Percentiles rank a stretch among this genome's conserved stretches.
Evolutionary conservation across 441 rosid species (phyloP).

Genomic region (Mallotus repandus): DNA sequence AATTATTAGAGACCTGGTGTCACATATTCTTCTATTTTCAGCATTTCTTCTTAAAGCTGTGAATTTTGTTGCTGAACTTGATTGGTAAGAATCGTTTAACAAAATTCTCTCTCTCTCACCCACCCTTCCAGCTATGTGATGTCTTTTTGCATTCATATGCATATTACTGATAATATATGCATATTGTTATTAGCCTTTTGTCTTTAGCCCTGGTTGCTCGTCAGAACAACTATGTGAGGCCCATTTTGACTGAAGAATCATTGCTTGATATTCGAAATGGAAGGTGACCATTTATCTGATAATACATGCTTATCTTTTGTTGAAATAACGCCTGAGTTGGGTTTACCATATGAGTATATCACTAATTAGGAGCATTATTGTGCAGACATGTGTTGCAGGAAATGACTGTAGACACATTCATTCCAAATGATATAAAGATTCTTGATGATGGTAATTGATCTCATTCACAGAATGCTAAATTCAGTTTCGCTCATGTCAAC

Average conservation of each 20-base stretch:
- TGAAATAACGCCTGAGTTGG: neutral
- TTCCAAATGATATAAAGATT: slow-evolving; percentile 85
- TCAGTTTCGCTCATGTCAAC: slow-evolving; percentile 15
- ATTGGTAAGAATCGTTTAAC: slow-evolving; percentile 59
- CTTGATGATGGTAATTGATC: slow-evolving; percentile 53
- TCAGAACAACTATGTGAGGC: slow-evolving; percentile 89
- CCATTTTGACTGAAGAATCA: slow-evolving; percentile 69
- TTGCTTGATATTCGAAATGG: slow-evolving; percentile 78
- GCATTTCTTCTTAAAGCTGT: slow-evolving; percentile 72
- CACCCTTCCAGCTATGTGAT: neutral
- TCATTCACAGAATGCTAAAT: slow-evolving; percentile 13
- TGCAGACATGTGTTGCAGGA: slow-evolving; percentile 97
- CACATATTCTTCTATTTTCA: slow-evolving; percentile 69
- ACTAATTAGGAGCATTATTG: slow-evolving; percentile 17
- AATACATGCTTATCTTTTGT: neutral
- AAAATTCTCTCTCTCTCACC: neutral
- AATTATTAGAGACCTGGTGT: slow-evolving; percentile 81
- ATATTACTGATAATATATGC: slow-evolving; percentile 22
- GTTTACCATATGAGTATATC: neutral
- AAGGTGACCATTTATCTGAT: slow-evolving; percentile 49
- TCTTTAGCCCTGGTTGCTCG: slow-evolving; percentile 85
- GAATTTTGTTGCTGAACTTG: slow-evolving; percentile 89
- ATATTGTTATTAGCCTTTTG: slow-evolving; percentile 55
- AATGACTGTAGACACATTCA: slow-evolving; percentile 94
- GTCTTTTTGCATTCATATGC: neutral